These are phyloP conservation scores for Castanea crenata DNA, from an alignment of 306 rosid genomes.

Conservation along the genomic window DNA sequence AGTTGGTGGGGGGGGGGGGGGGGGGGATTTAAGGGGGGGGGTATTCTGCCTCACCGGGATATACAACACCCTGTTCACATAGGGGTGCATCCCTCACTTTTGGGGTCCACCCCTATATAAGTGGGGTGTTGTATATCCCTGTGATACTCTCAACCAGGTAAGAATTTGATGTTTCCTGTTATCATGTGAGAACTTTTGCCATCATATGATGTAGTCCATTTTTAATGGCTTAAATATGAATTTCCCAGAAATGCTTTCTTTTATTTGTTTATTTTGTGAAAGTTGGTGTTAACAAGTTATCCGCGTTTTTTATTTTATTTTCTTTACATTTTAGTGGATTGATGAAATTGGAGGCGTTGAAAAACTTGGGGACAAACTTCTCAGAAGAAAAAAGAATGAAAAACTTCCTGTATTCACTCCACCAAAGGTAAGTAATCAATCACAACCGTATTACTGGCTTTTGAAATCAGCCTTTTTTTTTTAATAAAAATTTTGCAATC, in stretches of 20 bases:
- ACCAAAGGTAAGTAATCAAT: conserved; percentile 59
- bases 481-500: too few species aligned
- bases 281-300: conserved; percentile 14
- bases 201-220: background rate
- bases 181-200: background rate
- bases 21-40: too few species aligned
- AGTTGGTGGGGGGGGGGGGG: too few species aligned
- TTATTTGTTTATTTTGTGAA: background rate
- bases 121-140: too few species aligned
- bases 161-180: background rate
- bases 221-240: background rate
- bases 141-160: background rate
- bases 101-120: too few species aligned
- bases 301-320: conserved; percentile 19
- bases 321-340: conserved; percentile 62
- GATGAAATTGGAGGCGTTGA: conserved; percentile 87
- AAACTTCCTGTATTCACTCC: conserved; percentile 80
- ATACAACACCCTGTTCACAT: too few species aligned
- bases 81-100: too few species aligned
- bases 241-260: background rate
- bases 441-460: background rate
- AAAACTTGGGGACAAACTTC: conserved; percentile 62
- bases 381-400: conserved; percentile 58
- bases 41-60: too few species aligned
- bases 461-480: conserved; percentile 2